These are phyloP conservation scores for Linnemannia zychae DNA, from an alignment of 192 early-diverging fungal species.

Conservation along the genomic window DNA sequence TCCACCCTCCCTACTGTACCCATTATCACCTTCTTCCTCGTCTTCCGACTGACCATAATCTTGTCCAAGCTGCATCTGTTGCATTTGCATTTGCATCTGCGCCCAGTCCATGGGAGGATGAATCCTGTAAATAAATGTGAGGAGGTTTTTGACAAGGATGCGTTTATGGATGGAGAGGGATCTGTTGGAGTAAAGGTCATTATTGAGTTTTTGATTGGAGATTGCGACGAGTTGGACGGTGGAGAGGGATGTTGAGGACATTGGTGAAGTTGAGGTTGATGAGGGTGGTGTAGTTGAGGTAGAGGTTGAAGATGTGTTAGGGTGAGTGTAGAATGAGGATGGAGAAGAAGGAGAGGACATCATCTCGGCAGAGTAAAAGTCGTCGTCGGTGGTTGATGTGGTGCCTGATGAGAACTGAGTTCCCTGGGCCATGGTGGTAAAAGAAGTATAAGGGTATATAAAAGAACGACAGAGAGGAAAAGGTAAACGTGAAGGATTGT, in stretches of 20 bases:
- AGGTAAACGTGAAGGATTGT: no score
- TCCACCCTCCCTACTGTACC: background rate
- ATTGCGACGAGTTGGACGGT: slow-evolving; percentile 30
- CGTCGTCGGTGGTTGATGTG: background rate
- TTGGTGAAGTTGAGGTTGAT: background rate
- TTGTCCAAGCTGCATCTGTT: background rate
- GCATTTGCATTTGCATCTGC: slow-evolving; percentile 29
- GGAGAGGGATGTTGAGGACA: slow-evolving; percentile 8
- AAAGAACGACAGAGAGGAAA: background rate
- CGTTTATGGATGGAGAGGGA: slow-evolving; percentile 43
- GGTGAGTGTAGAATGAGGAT: background rate
- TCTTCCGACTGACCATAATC: background rate
- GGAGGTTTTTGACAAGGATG: slow-evolving; percentile 56
- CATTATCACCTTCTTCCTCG: background rate
- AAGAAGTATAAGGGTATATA: slow-evolving; percentile 3
- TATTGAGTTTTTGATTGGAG: slow-evolving; percentile 46
- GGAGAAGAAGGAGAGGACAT: background rate
- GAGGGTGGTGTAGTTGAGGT: background rate
- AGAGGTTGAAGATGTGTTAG: background rate
- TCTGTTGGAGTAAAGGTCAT: slow-evolving; percentile 39
- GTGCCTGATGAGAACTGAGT: slow-evolving; percentile 13
- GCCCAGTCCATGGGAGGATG: slow-evolving; percentile 36
- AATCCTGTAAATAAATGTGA: slow-evolving; percentile 33
- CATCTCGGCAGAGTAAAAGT: background rate
- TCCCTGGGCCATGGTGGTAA: slow-evolving; percentile 16